Base-by-base conservation (phyloP, 495 filamentous ascomycete species). In the Choiromyces venosus region DNA sequence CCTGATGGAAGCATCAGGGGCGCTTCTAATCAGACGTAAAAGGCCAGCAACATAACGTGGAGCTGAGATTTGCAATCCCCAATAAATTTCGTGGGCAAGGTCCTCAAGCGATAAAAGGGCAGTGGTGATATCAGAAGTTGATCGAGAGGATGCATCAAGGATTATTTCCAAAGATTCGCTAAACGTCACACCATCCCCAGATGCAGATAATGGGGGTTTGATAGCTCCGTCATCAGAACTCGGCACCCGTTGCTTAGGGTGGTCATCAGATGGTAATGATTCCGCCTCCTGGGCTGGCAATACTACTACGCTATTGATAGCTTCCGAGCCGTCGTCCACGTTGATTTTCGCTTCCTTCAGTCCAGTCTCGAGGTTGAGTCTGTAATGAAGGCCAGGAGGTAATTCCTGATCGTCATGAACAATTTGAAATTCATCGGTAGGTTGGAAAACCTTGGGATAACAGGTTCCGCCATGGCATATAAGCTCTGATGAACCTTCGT, bases 401-500 rank as follows among this genome's bases (percentile, higher is more conserved):
- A 91, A 78, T 37, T 88, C 86, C 77, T 91, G 90, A 79, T 90
- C 90, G 40, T 86, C 84, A 66, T 84, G 85, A 42, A 91, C 84
- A 33, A 83, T 74, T 73, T 90, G 88, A 78, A 91, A 91, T 52
- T 89, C 83, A 65, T 87, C 76, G 0, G 88, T 91, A 0, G 90
- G 82, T 37, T 85, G 83, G 73, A 91, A 91, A 52, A 88, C 72
- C 70, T 84, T 85, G 33, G 90, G 89, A 76, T 91, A 91, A 79
- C 90, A 91, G 40, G 88, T 87, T 39, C 84, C 79, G 29, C 86
- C 87, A 75, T 89, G 88, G 72, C 89, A 91, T 76, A 91, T 89
- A n/a, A 90, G 72, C 7, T 78, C 78, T 56, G 75, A 73, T 46
- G 71, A 25, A 14, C 38, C n/a, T 19, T 70, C 56, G 21, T 69